phyloP scores from a whole-genome alignment of 2,329 filamentous ascomycete species.

The Amphichorda felina region DNA sequence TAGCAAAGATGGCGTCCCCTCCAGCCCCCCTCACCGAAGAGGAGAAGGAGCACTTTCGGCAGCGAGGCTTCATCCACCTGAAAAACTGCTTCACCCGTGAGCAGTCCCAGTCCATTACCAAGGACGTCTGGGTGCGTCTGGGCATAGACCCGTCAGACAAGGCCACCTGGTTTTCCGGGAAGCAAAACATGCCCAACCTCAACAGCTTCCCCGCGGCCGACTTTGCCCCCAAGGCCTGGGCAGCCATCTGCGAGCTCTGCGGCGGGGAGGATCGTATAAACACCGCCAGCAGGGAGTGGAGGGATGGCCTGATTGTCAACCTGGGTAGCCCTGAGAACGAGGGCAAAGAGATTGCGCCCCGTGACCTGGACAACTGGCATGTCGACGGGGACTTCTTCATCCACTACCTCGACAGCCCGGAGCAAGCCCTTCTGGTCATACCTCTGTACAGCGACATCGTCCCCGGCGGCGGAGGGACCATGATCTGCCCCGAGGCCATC shows the following conservation, averaged over 20 bases:
- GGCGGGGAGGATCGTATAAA: constrained; percentile 46
- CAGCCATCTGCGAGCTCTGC: constrained; percentile 54
- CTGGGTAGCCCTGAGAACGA: constrained; percentile 44
- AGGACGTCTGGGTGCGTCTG: constrained; percentile 49
- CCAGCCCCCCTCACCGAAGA: constrained; percentile 18
- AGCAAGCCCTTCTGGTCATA: constrained; percentile 58
- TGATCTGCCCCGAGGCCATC: constrained; percentile 50
- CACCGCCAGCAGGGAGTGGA: constrained; percentile 40
- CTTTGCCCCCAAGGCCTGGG: constrained; percentile 55
- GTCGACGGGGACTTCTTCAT: constrained; percentile 64
- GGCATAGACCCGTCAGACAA: constrained; percentile 52
- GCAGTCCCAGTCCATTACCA: constrained; percentile 20
- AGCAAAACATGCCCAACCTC: constrained; percentile 54
- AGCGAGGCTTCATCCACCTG: constrained; percentile 23
- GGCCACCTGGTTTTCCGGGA: constrained; percentile 50
- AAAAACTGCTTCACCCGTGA: constrained; percentile 22
- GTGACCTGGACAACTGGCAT: constrained; percentile 48
- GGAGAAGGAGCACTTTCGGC: constrained; percentile 27
- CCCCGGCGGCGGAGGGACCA: constrained; percentile 49
- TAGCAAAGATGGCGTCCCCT: constrained; percentile 1
- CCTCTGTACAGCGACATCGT: constrained; percentile 55
- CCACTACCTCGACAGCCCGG: constrained; percentile 58
- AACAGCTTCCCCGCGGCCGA: constrained; percentile 35
- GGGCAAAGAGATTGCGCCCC: constrained; percentile 34
- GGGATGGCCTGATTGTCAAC: constrained; percentile 59